Conservation (phyloP, 768 basidiomycete species). For the Hericium alpestre region DNA sequence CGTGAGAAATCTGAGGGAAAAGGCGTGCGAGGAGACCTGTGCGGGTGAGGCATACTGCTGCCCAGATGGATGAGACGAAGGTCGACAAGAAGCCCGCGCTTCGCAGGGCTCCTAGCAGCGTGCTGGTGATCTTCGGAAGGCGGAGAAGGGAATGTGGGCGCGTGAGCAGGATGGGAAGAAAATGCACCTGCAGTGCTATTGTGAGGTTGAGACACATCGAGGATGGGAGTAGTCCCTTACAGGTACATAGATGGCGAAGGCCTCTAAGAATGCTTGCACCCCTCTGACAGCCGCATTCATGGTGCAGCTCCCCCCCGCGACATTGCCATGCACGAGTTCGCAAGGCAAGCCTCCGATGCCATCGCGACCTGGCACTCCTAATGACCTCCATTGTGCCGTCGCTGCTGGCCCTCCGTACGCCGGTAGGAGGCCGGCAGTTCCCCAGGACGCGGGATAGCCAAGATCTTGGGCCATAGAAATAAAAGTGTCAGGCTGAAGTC, state of each 20-base stretch:
- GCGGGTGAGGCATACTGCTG: slow-evolving; percentile 57
- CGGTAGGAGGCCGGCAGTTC: slow-evolving; percentile 48
- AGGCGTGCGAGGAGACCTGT: slow-evolving; percentile 53
- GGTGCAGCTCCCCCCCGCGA: slow-evolving; percentile 46
- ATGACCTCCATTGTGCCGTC: slow-evolving; percentile 38
- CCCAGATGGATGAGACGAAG: slow-evolving; percentile 65
- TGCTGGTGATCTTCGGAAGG: slow-evolving; percentile 28
- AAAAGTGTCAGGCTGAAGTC: slow-evolving; percentile 30
- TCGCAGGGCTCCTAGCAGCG: slow-evolving; percentile 41
- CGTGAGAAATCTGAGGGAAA: slow-evolving; percentile 59
- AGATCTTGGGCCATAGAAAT: slow-evolving; percentile 40
- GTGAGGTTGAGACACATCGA: not conserved
- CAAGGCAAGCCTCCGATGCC: slow-evolving; percentile 68
- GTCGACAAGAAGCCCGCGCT: slow-evolving; percentile 65
- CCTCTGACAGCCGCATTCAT: slow-evolving; percentile 48
- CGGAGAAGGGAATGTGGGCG: slow-evolving; percentile 43
- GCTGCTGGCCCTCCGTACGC: slow-evolving; percentile 50
- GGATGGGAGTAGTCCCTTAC: slow-evolving; percentile 30
- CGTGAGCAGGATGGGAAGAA: slow-evolving; percentile 54
- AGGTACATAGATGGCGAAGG: slow-evolving; percentile 59
- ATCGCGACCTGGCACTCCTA: slow-evolving; percentile 42
- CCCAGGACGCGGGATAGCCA: slow-evolving; percentile 53
- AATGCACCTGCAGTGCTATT: slow-evolving; percentile 45
- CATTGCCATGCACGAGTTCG: slow-evolving; percentile 57
- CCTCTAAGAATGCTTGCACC: slow-evolving; percentile 47